Evolutionary conservation across 495 filamentous ascomycete species (phyloP), one percentile per base, ranked within the genome.

Genomic region (Hyaloscypha finlandica): DNA sequence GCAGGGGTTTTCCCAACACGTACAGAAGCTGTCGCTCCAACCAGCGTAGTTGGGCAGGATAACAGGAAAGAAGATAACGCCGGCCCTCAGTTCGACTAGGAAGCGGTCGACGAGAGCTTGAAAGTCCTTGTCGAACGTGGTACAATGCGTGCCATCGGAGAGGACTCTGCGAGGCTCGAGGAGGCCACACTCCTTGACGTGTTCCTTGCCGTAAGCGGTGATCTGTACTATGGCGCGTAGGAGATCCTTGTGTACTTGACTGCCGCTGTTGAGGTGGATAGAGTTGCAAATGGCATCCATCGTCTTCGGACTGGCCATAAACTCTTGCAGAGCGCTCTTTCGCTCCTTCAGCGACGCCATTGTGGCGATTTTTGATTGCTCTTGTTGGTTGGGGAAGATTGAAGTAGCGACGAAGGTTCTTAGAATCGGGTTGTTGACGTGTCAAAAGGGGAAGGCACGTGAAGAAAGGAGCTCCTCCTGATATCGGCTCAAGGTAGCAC

Each of bases 171-270:
- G 20, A 12, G 53, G 53, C 16, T 56, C 20, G 8, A 56, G 25
- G 19, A 29, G 20, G 20, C 53, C 53, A 29, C 11, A 16, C 8
- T 25, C 9, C 22, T 56, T 25, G 53, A 56, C 29, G 16, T 29
- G 29, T 56, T 56, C n/a, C 16, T 56, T 56, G n/a, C 53, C 53
- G 30, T 56, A 56, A 11, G 19, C 29, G 29, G 53, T 56, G 53
- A 56, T 30, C 29, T 56, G 20, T 25, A 56, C 29, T 12, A 56
- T 56, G 22, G 53, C 53, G 3, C 53, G 53, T 5, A 56, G 6
- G 29, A 56, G 6, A 16, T 31, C 29, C 16, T 56, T 56, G 53
- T 56, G 53, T 25, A 56, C 53, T 19, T 56, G 22, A 5, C 16
- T 29, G 29, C 29, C n/a, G 29, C 6, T 29, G 19, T 12, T 11